Percentiles rank a stretch among this genome's conserved stretches.
Evolutionary conservation across 2,329 filamentous ascomycete genomes (phyloP).

Genomic region (Dactylellina parvicollis): DNA sequence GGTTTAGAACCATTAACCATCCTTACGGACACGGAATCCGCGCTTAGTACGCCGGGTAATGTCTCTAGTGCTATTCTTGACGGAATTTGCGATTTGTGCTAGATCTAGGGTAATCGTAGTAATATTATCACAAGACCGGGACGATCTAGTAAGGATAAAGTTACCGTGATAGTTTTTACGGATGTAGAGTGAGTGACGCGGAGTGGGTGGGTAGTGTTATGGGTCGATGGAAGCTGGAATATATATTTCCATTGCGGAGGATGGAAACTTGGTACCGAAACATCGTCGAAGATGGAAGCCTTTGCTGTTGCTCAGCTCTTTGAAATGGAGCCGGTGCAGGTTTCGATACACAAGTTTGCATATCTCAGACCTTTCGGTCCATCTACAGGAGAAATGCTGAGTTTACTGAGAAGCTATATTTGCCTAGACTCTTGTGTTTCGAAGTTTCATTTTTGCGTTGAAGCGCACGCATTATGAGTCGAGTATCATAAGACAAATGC

Average conservation of each 20-base stretch:
- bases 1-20: conserved; percentile 23
- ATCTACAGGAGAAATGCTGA: conserved; percentile 10
- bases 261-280: conserved; percentile 29
- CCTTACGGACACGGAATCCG: neutral
- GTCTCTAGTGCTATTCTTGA: neutral
- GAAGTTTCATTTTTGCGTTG: conserved; percentile 48
- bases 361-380: conserved; percentile 27
- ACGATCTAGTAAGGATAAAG: neutral
- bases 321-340: conserved; percentile 35
- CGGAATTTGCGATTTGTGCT: neutral
- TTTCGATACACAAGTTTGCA: conserved; percentile 52
- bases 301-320: conserved; percentile 33
- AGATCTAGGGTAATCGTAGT: neutral
- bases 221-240: conserved; percentile 2
- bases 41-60: neutral
- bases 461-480: neutral
- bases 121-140: neutral
- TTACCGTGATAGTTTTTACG: neutral
- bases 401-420: conserved; percentile 18
- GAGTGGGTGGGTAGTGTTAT: neutral
- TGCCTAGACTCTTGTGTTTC: conserved; percentile 52
- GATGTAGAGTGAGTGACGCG: neutral
- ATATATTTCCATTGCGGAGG: conserved; percentile 25
- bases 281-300: conserved; percentile 20
- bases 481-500: conserved; percentile 12